Percentiles rank a stretch among this genome's conserved stretches.
Conservation (phyloP, 139 green algal species). For the Diplosphaera chodatii region DNA sequence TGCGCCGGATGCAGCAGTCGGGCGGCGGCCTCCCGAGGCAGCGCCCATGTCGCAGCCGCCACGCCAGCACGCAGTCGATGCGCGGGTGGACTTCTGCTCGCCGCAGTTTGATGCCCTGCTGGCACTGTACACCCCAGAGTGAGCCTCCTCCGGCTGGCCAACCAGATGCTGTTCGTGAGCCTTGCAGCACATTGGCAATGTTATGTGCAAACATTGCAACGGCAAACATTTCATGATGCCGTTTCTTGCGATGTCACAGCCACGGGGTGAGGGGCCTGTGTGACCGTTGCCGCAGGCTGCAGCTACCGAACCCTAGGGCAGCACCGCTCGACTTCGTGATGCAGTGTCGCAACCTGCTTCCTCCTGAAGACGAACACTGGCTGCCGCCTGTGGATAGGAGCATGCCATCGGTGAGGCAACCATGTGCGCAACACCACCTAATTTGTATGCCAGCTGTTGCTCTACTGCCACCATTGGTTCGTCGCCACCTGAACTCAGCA, state of each 20-base stretch:
- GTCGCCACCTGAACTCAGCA: no score
- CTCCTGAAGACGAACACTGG: conserved; percentile 27
- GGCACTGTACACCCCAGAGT: conserved; percentile 28
- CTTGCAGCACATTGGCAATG: no score
- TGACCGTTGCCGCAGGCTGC: conserved; percentile 18
- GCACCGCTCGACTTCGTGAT: conserved; percentile 52
- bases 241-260: not conserved
- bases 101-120: conserved; percentile 35
- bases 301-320: conserved; percentile 35
- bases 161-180: no score
- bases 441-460: not conserved
- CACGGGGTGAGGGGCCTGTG: no score
- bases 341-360: conserved; percentile 47
- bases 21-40: not conserved
- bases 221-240: not conserved
- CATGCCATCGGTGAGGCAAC: conserved; percentile 7
- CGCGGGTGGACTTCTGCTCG: conserved; percentile 40
- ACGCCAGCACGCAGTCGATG: not conserved
- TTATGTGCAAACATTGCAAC: no score
- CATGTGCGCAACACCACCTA: not conserved
- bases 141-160: no score
- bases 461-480: no score
- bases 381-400: conserved; percentile 6
- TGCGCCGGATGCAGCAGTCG: no score
- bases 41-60: not conserved